These are phyloP conservation scores for Elsinoe batatas DNA, from an alignment of 2,329 filamentous ascomycete species.

Conservation along the genomic window DNA sequence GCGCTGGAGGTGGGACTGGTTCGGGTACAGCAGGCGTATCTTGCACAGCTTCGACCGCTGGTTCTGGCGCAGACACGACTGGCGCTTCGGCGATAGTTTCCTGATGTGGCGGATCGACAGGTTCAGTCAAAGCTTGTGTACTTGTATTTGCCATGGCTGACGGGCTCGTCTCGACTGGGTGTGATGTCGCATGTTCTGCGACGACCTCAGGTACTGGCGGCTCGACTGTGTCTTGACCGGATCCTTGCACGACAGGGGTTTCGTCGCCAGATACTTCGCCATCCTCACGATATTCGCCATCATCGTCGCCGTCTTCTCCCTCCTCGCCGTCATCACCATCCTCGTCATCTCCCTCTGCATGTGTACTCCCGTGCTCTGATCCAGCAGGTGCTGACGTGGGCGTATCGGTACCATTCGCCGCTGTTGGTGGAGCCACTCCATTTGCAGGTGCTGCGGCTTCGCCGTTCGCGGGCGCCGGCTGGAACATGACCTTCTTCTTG, in stretches of 20 bases:
- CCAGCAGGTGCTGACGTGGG: conserved; percentile 34
- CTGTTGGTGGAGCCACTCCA: conserved; percentile 25
- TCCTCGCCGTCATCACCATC: conserved; percentile 36
- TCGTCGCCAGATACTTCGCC: conserved; percentile 26
- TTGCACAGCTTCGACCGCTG: conserved; percentile 13
- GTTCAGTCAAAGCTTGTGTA: no score
- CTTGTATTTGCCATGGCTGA: no score
- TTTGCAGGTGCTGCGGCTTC: conserved; percentile 30
- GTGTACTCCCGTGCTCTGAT: conserved; percentile 25
- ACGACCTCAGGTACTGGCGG: conserved; percentile 3
- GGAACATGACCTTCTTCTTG: conserved; percentile 61
- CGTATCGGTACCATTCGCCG: conserved; percentile 27
- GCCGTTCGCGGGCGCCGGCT: conserved; percentile 27
- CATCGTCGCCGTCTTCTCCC: conserved; percentile 38
- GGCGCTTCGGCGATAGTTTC: not conserved
- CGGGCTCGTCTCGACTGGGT: no score
- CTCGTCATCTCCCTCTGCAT: conserved; percentile 33
- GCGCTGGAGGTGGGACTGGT: not conserved
- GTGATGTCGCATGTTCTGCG: not conserved
- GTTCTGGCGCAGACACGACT: not conserved
- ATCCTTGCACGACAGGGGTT: conserved; percentile 17
- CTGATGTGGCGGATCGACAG: no score
- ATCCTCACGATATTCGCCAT: conserved; percentile 37
- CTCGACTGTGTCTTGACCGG: conserved; percentile 13
- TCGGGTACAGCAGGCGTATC: not conserved